phyloP scores from a whole-genome alignment of 176 grass and related monocot species.

The Bonia amplexicaulis region DNA sequence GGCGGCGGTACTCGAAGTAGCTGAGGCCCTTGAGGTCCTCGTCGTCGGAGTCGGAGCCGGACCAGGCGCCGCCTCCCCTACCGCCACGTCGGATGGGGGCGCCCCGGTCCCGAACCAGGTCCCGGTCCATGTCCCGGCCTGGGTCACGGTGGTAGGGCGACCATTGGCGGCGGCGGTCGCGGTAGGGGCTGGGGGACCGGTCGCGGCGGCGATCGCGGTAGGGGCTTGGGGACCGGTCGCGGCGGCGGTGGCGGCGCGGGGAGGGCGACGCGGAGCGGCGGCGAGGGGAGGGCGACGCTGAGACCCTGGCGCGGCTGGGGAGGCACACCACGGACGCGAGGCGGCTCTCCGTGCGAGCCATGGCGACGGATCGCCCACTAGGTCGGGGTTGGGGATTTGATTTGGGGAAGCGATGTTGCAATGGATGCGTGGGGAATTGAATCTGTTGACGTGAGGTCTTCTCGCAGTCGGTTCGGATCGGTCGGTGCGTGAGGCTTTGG shows the following conservation, averaged over 20 bases:
- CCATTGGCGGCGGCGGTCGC: conserved; percentile 33
- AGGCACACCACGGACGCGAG: conserved; percentile 63
- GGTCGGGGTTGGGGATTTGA: background rate
- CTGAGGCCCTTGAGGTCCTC: conserved; percentile 72
- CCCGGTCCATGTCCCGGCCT: conserved; percentile 22
- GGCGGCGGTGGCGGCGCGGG: conserved; percentile 28
- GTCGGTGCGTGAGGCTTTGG: background rate
- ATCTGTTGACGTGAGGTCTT: background rate
- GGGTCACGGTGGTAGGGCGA: conserved; percentile 43
- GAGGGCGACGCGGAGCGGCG: conserved; percentile 35
- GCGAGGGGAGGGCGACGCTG: conserved; percentile 53
- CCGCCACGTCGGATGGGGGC: background rate
- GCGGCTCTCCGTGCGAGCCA: conserved; percentile 42
- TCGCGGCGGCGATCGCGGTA: conserved; percentile 2
- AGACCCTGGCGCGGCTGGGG: conserved; percentile 64
- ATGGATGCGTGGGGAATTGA: conserved; percentile 11
- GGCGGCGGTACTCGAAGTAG: conserved; percentile 80
- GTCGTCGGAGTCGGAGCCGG: conserved; percentile 38
- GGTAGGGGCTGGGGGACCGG: conserved; percentile 35
- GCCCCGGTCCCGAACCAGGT: background rate
- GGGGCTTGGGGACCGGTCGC: conserved; percentile 38
- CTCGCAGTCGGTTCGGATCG: conserved; percentile 12
- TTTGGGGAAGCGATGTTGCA: background rate
- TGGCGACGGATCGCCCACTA: conserved; percentile 35
- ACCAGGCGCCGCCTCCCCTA: conserved; percentile 6